phyloP scores from a whole-genome alignment of 345 rosid species.

The Eucalyptus polybractea region DNA sequence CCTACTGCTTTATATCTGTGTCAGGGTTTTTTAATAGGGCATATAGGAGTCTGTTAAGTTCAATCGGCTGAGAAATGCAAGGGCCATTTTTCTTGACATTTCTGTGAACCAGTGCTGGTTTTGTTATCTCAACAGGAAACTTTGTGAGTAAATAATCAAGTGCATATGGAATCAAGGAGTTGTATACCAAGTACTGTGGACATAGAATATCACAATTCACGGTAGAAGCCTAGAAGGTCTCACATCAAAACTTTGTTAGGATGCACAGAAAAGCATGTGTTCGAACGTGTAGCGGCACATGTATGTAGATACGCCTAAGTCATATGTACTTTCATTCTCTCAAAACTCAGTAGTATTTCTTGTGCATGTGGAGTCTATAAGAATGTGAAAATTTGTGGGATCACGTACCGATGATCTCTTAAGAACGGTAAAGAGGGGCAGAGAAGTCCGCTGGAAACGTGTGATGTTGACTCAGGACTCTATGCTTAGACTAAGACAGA shows the following conservation, averaged over 20 bases:
- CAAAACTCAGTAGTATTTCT: neutral
- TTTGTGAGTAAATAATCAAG: neutral
- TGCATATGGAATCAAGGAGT: neutral
- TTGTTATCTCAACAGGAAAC: neutral
- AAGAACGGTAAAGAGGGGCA: neutral
- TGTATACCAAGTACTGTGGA: neutral
- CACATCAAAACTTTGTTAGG: neutral
- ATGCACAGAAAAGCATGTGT: neutral
- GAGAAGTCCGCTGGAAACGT: too few relatives aligned
- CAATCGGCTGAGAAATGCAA: neutral
- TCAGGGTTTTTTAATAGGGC: neutral
- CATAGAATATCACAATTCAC: neutral
- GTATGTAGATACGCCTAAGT: neutral
- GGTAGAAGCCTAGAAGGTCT: neutral
- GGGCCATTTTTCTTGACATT: neutral
- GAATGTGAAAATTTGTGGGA: neutral
- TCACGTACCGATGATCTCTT: neutral
- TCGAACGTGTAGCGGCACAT: neutral
- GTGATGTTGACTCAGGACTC: too few relatives aligned
- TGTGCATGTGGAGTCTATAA: neutral
- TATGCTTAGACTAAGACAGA: neutral
- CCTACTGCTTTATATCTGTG: neutral
- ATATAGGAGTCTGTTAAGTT: neutral
- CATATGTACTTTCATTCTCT: neutral
- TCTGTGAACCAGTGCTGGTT: neutral